Conservation (phyloP, 140 eudicot genomes). For the Anethum foeniculum region DNA sequence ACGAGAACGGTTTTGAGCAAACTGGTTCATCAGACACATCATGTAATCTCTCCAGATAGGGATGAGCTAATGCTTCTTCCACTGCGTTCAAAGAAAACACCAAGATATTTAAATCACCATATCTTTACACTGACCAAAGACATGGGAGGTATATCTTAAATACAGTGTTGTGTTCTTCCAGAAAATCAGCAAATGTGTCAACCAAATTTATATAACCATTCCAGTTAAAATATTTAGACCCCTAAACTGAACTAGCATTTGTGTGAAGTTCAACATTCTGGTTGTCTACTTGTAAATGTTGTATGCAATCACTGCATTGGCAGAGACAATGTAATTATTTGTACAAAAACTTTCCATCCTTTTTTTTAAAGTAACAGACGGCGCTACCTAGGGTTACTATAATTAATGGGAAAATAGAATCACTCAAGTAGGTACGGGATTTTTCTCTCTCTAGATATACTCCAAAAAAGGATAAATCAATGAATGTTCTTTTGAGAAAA, state of each 20-base stretch:
- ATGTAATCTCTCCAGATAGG: slow-evolving; percentile 75
- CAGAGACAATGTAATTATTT: background rate
- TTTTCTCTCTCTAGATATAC: no score
- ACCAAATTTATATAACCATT: background rate
- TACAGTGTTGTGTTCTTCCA: background rate
- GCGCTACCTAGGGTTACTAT: background rate
- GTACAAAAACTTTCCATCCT: background rate
- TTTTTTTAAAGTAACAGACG: background rate
- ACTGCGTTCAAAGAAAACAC: slow-evolving; percentile 34
- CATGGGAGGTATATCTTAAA: background rate
- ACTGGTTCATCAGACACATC: slow-evolving; percentile 86
- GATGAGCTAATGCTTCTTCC: slow-evolving; percentile 86
- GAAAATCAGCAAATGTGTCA: background rate
- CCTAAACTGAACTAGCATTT: background rate
- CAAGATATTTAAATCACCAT: background rate
- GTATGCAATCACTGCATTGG: background rate
- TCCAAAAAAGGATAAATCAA: no score
- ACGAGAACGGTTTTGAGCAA: slow-evolving; percentile 61
- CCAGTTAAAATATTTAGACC: background rate
- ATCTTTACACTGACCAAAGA: background rate
- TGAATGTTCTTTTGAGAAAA: no score
- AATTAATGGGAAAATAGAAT: no score
- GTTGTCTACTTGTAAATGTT: background rate
- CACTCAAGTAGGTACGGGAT: no score
- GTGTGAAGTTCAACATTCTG: no score